A percentile compares a stretch with the other conserved stretches of the same genome.
Conservation (phyloP, 2,329 filamentous ascomycete species). For the Fusarium hainanense region DNA sequence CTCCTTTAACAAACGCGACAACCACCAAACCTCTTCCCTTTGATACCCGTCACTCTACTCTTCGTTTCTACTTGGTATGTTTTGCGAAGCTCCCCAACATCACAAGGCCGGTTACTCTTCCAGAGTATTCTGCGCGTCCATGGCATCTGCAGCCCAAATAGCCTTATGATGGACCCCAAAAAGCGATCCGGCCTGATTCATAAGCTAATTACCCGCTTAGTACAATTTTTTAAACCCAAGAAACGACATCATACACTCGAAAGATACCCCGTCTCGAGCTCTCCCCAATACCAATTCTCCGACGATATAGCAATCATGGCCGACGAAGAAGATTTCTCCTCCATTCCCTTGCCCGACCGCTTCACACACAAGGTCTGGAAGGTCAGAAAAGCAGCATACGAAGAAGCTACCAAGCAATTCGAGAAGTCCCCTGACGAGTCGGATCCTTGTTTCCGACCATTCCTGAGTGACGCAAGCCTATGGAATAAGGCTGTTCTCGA, state of each 20-base stretch:
- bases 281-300: conserved; percentile 30
- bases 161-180: conserved; percentile 39
- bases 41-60: conserved; percentile 33
- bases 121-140: conserved; percentile 10
- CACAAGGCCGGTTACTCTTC: conserved; percentile 1
- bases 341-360: conserved; percentile 80
- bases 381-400: conserved; percentile 93
- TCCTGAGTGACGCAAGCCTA: conserved; percentile 82
- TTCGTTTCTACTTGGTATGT: conserved; percentile 33
- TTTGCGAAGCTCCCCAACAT: not conserved
- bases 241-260: conserved; percentile 29
- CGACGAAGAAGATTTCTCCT: conserved; percentile 86
- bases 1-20: conserved; percentile 36
- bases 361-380: conserved; percentile 93
- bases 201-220: conserved; percentile 50
- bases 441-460: conserved; percentile 87
- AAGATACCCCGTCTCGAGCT: conserved; percentile 40
- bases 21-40: conserved; percentile 24
- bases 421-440: conserved; percentile 85
- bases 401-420: conserved; percentile 90
- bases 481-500: conserved; percentile 95
- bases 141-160: conserved; percentile 18
- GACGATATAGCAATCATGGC: conserved; percentile 67
- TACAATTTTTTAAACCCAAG: conserved; percentile 39
- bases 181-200: conserved; percentile 42